These are phyloP conservation scores for Cinchona pubescens DNA, from an alignment of 257 asterid species.

Conservation along the genomic window DNA sequence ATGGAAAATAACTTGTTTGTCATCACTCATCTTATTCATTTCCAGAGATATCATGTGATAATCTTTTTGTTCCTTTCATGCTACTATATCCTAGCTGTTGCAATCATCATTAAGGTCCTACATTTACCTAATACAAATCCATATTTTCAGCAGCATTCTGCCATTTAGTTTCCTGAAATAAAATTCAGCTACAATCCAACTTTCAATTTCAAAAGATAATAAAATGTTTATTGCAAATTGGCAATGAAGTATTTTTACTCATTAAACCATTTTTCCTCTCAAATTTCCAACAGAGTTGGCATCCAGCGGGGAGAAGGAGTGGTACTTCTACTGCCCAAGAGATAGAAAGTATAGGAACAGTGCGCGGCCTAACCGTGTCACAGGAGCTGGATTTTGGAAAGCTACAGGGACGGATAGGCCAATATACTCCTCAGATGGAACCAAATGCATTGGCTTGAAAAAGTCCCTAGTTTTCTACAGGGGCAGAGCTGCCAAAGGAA, in stretches of 20 bases:
- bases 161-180: background rate
- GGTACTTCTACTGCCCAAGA: constrained; percentile 82
- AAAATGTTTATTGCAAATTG: too few relatives aligned
- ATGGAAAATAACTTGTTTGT: background rate
- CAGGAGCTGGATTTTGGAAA: constrained; percentile 76
- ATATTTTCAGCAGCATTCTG: background rate
- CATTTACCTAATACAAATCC: background rate
- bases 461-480: constrained; percentile 72
- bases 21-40: background rate
- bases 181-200: too few relatives aligned
- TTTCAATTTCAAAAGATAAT: background rate
- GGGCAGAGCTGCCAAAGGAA: constrained; percentile 78
- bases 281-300: constrained; percentile 39
- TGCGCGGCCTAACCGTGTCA: constrained; percentile 67
- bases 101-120: background rate
- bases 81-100: background rate
- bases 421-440: constrained; percentile 58
- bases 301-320: constrained; percentile 68
- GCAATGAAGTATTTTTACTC: background rate
- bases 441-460: constrained; percentile 65
- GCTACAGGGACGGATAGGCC: constrained; percentile 84
- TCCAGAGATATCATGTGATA: background rate
- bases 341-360: constrained; percentile 72
- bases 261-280: background rate
- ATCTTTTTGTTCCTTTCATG: background rate